phyloP scores from a whole-genome alignment of 345 rosid species.

The Corymbia maculata region DNA sequence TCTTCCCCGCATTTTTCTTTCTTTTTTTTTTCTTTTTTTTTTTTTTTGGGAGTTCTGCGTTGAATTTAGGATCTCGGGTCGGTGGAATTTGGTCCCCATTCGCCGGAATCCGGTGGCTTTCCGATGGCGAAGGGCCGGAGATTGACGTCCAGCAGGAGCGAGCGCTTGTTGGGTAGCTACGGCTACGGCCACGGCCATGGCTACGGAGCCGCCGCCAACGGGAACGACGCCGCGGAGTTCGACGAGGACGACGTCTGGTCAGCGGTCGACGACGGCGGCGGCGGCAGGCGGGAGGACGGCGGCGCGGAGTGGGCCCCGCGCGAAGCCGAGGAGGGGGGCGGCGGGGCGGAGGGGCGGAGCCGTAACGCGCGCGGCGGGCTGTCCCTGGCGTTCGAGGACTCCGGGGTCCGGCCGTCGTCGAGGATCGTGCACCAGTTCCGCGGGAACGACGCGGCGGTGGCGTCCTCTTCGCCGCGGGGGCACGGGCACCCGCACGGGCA shows the following conservation, averaged over 20 bases:
- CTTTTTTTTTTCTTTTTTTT: neutral
- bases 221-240: slow-evolving; percentile 31
- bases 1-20: neutral
- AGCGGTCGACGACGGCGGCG: slow-evolving; percentile 29
- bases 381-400: slow-evolving; percentile 59
- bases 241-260: slow-evolving; percentile 89
- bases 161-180: slow-evolving; percentile 44
- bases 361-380: slow-evolving; percentile 44
- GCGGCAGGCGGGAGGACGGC: neutral
- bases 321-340: slow-evolving; percentile 3
- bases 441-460: slow-evolving; percentile 20
- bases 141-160: slow-evolving; percentile 71
- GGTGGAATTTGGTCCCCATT: neutral
- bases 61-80: neutral
- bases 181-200: slow-evolving; percentile 4
- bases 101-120: neutral
- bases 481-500: neutral
- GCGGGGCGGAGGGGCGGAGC: slow-evolving; percentile 1
- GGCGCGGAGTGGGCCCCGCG: slow-evolving; percentile 20
- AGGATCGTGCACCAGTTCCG: slow-evolving; percentile 77
- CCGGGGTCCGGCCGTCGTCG: slow-evolving; percentile 20
- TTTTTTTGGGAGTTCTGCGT: too few species aligned
- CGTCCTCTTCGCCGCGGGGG: neutral
- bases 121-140: slow-evolving; percentile 66
- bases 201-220: neutral